These are phyloP conservation scores for Argentina anserina DNA, from an alignment of 306 rosid genomes.

Conservation along the genomic window DNA sequence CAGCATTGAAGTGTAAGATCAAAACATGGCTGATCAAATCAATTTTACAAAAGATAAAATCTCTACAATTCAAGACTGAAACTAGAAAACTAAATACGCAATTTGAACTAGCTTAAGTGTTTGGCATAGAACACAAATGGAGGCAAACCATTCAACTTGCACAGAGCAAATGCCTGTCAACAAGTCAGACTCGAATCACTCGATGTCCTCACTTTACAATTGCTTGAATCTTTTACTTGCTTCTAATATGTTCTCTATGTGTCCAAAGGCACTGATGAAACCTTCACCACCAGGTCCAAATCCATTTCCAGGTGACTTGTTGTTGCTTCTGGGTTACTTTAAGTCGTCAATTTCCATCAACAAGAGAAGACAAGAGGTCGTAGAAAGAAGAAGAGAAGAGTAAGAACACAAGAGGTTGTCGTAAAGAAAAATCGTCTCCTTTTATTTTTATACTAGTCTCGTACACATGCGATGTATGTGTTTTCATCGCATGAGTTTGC, in stretches of 20 bases:
- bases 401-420: too few relatives aligned
- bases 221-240: slow-evolving; percentile 89
- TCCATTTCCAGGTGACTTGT: slow-evolving; percentile 97
- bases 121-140: neutral
- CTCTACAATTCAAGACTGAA: neutral
- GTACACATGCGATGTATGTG: too few relatives aligned
- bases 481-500: too few relatives aligned
- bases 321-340: too few relatives aligned
- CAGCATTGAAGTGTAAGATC: neutral
- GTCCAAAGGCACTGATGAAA: slow-evolving; percentile 84
- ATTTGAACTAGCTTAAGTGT: neutral
- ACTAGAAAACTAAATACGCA: neutral
- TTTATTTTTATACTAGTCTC: too few relatives aligned
- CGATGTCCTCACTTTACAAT: slow-evolving; percentile 37
- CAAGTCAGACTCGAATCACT: neutral
- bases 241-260: slow-evolving; percentile 61
- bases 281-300: slow-evolving; percentile 98
- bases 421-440: too few relatives aligned
- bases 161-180: neutral
- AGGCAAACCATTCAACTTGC: neutral
- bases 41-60: neutral
- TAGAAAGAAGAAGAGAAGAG: too few relatives aligned
- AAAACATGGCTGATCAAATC: neutral
- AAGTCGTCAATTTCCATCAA: too few relatives aligned
- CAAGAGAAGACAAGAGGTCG: too few relatives aligned